These are phyloP conservation scores for Annulohypoxylon stygium DNA, from an alignment of 495 filamentous ascomycete genomes.

Conservation along the genomic window DNA sequence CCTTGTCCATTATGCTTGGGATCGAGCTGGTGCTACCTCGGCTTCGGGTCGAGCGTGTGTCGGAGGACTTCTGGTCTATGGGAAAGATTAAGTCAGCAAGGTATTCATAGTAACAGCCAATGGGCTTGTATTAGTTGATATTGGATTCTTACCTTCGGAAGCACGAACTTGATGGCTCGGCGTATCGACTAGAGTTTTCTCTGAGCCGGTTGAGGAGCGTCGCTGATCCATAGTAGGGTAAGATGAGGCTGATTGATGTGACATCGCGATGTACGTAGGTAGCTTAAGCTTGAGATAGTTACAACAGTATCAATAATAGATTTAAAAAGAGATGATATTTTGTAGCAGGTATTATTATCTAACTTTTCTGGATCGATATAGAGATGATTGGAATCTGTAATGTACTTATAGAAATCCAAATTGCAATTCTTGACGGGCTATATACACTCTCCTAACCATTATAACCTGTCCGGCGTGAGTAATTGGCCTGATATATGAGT, in stretches of 20 bases:
- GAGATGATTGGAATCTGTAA: neutral
- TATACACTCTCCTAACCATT: neutral
- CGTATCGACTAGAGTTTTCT: constrained; percentile 34
- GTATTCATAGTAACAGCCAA: neutral
- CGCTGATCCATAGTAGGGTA: neutral
- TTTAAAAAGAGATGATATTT: neutral
- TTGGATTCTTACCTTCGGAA: constrained; percentile 15
- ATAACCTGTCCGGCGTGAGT: neutral
- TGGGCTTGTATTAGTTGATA: neutral
- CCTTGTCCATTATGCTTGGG: constrained; percentile 32
- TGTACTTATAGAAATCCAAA: neutral
- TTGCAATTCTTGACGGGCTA: neutral
- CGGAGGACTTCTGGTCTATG: constrained; percentile 22
- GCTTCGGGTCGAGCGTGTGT: constrained; percentile 13
- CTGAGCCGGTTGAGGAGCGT: constrained; percentile 32
- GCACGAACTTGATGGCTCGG: neutral
- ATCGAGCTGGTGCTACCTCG: constrained; percentile 18
- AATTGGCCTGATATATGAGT: constrained; percentile 1
- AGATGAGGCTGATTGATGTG: constrained; percentile 14
- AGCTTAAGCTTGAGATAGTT: neutral
- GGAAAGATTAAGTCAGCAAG: constrained; percentile 10
- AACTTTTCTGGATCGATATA: neutral
- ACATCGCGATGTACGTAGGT: constrained; percentile 12
- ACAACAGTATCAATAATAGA: neutral
- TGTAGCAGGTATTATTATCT: neutral